These are phyloP conservation scores for Aspergillus jensenii DNA, from an alignment of 2,329 filamentous ascomycete species.

Conservation along the genomic window DNA sequence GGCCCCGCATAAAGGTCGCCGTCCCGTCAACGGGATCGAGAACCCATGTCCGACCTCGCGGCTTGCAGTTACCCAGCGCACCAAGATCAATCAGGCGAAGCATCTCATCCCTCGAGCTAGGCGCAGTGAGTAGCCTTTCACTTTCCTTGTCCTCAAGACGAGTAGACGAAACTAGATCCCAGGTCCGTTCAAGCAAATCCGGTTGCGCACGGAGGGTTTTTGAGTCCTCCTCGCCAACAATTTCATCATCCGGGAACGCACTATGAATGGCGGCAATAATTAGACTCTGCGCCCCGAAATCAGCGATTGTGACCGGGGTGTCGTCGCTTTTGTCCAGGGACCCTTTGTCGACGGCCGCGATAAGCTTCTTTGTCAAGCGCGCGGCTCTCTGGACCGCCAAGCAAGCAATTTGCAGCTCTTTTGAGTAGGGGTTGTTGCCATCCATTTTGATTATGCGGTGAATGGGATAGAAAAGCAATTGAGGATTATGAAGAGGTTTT, in stretches of 20 bases:
- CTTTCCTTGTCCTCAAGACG: constrained; percentile 33
- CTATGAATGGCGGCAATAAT: constrained; percentile 58
- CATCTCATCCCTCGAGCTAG: constrained; percentile 54
- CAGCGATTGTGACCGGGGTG: constrained; percentile 63
- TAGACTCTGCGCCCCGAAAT: constrained; percentile 64
- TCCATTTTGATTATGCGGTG: constrained; percentile 21
- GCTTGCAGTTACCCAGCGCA: constrained; percentile 41
- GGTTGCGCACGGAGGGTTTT: constrained; percentile 52
- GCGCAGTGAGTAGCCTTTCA: constrained; percentile 39
- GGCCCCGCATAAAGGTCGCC: constrained; percentile 58
- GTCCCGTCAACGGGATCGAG: constrained; percentile 67
- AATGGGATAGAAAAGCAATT: background rate
- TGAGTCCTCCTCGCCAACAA: constrained; percentile 63
- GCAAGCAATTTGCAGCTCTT: constrained; percentile 38
- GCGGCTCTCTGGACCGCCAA: constrained; percentile 57
- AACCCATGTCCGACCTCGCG: constrained; percentile 55
- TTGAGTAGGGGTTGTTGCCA: constrained; percentile 27
- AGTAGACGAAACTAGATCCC: constrained; percentile 51
- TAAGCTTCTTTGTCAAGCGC: constrained; percentile 57
- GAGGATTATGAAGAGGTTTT: background rate
- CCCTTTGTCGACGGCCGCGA: constrained; percentile 50
- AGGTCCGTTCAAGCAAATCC: constrained; percentile 53
- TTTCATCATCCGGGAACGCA: constrained; percentile 56
- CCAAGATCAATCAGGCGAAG: constrained; percentile 63
- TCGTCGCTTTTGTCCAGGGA: constrained; percentile 58